Evolutionary conservation across 768 basidiomycete genomes (phyloP).

Genomic region (Lactarius indigo): DNA sequence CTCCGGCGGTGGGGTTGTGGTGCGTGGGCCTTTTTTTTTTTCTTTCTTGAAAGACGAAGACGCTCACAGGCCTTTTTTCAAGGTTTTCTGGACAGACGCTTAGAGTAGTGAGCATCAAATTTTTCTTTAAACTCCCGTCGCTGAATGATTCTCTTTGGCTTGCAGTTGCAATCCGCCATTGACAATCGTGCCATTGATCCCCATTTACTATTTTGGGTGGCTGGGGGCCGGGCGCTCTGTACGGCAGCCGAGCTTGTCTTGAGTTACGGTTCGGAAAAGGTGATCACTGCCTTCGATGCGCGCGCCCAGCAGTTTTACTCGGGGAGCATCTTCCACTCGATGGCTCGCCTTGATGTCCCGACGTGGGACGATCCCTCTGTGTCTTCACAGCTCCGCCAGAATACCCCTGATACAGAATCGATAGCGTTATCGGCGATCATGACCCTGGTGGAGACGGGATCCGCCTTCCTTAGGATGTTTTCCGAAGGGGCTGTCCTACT

Average conservation of each 20-base stretch:
- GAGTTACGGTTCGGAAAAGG: constrained; percentile 35
- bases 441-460: constrained; percentile 39
- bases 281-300: constrained; percentile 49
- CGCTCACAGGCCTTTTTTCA: not conserved
- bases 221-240: constrained; percentile 53
- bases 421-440: constrained; percentile 62
- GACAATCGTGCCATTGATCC: constrained; percentile 21
- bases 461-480: constrained; percentile 46
- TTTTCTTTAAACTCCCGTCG: not conserved
- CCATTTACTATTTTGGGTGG: constrained; percentile 13
- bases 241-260: constrained; percentile 46
- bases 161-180: constrained; percentile 18
- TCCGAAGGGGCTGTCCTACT: constrained; percentile 62
- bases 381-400: constrained; percentile 53
- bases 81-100: constrained; percentile 20
- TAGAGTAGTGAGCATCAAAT: constrained; percentile 26
- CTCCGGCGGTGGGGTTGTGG: constrained; percentile 17
- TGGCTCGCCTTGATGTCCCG: constrained; percentile 71
- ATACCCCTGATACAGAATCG: constrained; percentile 31
- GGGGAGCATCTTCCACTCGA: constrained; percentile 58
- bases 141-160: not conserved
- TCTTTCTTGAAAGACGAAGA: not conserved
- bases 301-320: constrained; percentile 61
- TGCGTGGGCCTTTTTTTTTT: not conserved
- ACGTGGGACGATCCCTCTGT: constrained; percentile 68